Conservation (phyloP, 2,329 filamentous ascomycete genomes). For the Fusarium pseudonygamai region DNA sequence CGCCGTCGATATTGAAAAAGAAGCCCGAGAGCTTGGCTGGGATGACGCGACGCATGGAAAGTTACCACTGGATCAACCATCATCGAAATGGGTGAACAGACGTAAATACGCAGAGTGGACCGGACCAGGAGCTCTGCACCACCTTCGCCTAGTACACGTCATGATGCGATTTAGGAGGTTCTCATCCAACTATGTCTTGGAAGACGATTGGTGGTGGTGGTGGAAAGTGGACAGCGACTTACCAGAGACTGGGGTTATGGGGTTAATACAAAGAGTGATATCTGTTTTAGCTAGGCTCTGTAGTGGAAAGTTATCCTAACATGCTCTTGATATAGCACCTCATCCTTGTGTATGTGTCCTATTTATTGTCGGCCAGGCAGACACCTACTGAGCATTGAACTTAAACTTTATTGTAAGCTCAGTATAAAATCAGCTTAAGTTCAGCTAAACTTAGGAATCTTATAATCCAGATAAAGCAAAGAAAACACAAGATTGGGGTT, state of each 20-base stretch:
- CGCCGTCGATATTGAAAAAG: background rate
- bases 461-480: no score
- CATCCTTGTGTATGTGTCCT: background rate
- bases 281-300: background rate
- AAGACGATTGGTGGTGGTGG: background rate
- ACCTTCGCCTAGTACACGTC: fast-evolving
- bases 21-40: background rate
- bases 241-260: background rate
- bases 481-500: no score
- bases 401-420: no score
- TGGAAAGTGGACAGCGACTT: background rate
- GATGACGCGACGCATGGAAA: background rate
- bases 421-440: no score
- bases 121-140: background rate
- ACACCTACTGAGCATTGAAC: background rate
- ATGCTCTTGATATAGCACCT: background rate
- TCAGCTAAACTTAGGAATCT: no score
- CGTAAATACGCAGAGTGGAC: background rate
- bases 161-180: background rate
- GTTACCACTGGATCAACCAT: background rate
- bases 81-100: background rate
- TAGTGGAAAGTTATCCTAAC: background rate
- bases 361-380: background rate
- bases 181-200: background rate
- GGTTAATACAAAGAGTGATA: no score